A percentile compares a stretch with the other conserved stretches of the same genome.
phyloP scores from a whole-genome alignment of 73 alveolate genomes.

The Paramecium bursaria region DNA sequence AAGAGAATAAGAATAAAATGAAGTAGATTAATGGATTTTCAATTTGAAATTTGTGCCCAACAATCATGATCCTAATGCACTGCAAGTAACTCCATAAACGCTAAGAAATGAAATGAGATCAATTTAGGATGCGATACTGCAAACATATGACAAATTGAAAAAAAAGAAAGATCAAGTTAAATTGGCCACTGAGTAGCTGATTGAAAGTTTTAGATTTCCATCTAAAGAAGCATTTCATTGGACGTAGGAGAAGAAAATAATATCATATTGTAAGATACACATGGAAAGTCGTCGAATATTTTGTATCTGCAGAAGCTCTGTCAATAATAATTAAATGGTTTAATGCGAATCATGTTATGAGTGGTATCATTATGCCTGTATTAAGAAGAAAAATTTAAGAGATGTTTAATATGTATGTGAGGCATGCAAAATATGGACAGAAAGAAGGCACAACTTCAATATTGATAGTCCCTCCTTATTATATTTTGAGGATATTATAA shows the following conservation, averaged over 20 bases:
- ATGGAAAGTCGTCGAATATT: constrained; percentile 49
- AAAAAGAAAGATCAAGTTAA: neutral
- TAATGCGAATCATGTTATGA: constrained; percentile 55
- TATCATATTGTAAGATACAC: constrained; percentile 22
- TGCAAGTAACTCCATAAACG: neutral
- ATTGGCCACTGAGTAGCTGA: neutral
- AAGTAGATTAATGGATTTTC: constrained; percentile 55
- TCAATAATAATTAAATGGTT: constrained; percentile 53
- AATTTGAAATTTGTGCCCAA: constrained; percentile 13
- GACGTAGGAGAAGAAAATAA: constrained; percentile 1
- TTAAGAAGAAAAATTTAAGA: constrained; percentile 39
- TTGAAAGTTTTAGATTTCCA: neutral
- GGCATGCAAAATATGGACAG: constrained; percentile 45
- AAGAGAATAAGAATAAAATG: constrained; percentile 38
- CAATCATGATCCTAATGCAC: constrained; percentile 45
- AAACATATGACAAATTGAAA: neutral
- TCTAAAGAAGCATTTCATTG: neutral
- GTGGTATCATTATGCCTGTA: constrained; percentile 58
- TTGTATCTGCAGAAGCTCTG: constrained; percentile 26
- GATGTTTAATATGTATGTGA: constrained; percentile 37
- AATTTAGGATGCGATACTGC: constrained; percentile 10
- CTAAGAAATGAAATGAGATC: neutral
- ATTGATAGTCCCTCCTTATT: constrained; percentile 22
- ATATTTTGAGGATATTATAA: constrained; percentile 26
- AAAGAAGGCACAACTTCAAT: neutral